phyloP scores from a whole-genome alignment of 768 basidiomycete genomes.

The Symmetrospora coprosmae region DNA sequence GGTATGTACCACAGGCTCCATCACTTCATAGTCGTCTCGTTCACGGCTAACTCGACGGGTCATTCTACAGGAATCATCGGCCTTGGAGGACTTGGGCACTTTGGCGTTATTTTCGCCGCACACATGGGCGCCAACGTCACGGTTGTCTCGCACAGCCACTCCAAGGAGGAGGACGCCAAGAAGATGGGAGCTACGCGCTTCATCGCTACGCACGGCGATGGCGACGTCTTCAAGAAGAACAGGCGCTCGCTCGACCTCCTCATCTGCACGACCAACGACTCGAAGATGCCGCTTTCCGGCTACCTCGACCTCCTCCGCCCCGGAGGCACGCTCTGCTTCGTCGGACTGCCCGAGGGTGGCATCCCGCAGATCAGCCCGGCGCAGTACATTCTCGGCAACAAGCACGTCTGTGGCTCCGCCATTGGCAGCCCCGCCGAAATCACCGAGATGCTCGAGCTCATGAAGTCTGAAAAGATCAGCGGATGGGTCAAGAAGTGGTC shows the following conservation, averaged over 20 bases:
- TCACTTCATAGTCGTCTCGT: neutral
- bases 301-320: slow-evolving; percentile 47
- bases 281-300: slow-evolving; percentile 42
- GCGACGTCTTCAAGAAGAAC: slow-evolving; percentile 34
- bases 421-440: slow-evolving; percentile 31
- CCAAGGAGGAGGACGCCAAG: slow-evolving; percentile 47
- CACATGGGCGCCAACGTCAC: slow-evolving; percentile 50
- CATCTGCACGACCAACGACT: slow-evolving; percentile 38
- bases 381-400: slow-evolving; percentile 22
- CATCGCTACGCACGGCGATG: slow-evolving; percentile 41
- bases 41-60: no score
- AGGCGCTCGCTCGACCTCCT: slow-evolving; percentile 39
- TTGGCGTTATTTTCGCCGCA: slow-evolving; percentile 41
- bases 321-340: slow-evolving; percentile 48
- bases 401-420: slow-evolving; percentile 25
- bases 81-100: slow-evolving; percentile 45
- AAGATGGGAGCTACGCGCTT: slow-evolving; percentile 48
- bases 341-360: slow-evolving; percentile 45
- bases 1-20: slow-evolving; percentile 40
- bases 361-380: slow-evolving; percentile 29
- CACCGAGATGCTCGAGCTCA: slow-evolving; percentile 50
- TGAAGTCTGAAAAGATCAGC: slow-evolving; percentile 45
- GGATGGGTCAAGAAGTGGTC: slow-evolving; percentile 39
- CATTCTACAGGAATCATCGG: no score
- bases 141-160: slow-evolving; percentile 47